Evolutionary conservation across 176 grass and related monocot species (phyloP).

Genomic region (Zoysia japonica): DNA sequence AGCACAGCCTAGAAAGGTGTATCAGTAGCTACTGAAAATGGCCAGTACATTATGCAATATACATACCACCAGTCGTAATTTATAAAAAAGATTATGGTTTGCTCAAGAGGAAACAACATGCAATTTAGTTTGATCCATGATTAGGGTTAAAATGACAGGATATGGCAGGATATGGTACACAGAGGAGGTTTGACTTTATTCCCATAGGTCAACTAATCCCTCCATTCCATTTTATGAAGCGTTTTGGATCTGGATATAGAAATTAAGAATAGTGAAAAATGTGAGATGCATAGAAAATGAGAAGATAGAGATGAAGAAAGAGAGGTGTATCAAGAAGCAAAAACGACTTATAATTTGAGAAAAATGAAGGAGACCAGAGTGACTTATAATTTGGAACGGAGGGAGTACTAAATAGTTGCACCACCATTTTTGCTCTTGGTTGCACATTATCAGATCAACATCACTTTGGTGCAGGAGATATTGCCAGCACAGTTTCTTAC

Average conservation of each 20-base stretch:
- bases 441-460: slow-evolving; percentile 18
- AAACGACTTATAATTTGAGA: no score
- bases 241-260: no score
- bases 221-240: no score
- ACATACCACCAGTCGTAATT: slow-evolving; percentile 11
- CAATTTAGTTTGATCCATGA: slow-evolving; percentile 4
- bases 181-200: neutral
- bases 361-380: no score
- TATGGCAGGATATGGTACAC: neutral
- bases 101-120: neutral
- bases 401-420: slow-evolving; percentile 25
- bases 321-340: no score
- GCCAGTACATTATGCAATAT: slow-evolving; percentile 11
- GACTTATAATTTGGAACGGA: no score
- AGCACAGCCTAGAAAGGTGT: neutral
- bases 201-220: slow-evolving; percentile 12
- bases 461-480: slow-evolving; percentile 28
- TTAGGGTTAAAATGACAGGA: neutral
- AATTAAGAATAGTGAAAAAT: no score
- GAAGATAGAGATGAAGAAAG: no score
- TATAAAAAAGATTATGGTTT: neutral
- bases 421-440: slow-evolving; percentile 3
- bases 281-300: no score
- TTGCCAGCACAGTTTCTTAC: slow-evolving; percentile 11
- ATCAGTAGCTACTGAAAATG: slow-evolving; percentile 10